Evolutionary conservation across 306 rosid genomes (phyloP).

Genomic region (Luffa aegyptiaca): DNA sequence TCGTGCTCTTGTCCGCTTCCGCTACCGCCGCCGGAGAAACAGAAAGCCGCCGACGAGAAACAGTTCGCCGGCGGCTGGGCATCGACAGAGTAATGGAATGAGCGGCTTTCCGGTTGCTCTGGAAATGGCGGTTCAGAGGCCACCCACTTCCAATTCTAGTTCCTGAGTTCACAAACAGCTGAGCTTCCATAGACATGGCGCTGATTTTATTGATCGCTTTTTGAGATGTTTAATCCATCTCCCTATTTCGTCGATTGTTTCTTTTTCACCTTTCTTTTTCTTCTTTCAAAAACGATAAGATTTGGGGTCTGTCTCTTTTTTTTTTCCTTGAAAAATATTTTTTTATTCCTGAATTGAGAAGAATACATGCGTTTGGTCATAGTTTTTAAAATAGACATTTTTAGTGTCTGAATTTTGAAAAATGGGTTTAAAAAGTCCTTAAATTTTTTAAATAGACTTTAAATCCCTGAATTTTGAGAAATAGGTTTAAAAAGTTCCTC

Average conservation of each 20-base stretch:
- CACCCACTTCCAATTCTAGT: background rate
- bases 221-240: background rate
- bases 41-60: slow-evolving; percentile 5
- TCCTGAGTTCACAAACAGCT: background rate
- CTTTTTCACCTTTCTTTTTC: background rate
- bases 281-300: background rate
- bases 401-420: too few species aligned
- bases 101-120: slow-evolving; percentile 6
- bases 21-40: slow-evolving; percentile 18
- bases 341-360: too few species aligned
- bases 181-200: slow-evolving; percentile 24
- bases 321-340: too few species aligned
- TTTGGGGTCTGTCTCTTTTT: background rate
- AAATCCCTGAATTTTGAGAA: too few species aligned
- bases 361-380: too few species aligned
- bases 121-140: slow-evolving; percentile 6
- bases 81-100: background rate
- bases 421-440: too few species aligned
- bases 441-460: too few species aligned
- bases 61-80: background rate
- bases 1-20: background rate
- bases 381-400: too few species aligned
- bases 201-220: background rate
- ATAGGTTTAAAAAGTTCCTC: too few species aligned
- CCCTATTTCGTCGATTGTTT: background rate